Base-by-base conservation (phyloP, 169 alveolate species). In the Cyclospora cayetanensis region DNA sequence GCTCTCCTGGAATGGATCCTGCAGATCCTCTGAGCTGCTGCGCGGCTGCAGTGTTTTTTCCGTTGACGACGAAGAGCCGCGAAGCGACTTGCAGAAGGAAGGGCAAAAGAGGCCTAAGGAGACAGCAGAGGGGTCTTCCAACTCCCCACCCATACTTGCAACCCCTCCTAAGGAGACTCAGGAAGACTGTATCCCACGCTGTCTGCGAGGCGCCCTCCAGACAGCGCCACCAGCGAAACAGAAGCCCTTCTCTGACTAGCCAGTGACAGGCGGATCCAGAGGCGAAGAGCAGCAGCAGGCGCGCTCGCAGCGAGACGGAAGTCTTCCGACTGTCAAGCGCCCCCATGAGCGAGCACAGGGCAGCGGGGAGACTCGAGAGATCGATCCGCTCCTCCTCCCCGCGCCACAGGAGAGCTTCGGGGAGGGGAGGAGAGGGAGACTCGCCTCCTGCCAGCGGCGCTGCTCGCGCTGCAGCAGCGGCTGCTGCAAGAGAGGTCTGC, bases 81-180 rank as follows among this genome's bases (percentile, higher is more conserved):
- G 53, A 42, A 22, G 39, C 39, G 0, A 53, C n/a, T 22, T 83
- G 76, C 20, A 83, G 27, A 35, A 83, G 50, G 46, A 53, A 25
- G 25, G 91, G 91, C 46, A 85, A 83, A 3, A 43, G 50, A 22
- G 84, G 91, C 25, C 84, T 74, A 29, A 85, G 68, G 18, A 4
- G 2, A 42, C 65, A 52, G 27, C 42, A 22, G 34, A 85, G 50
- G 37, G 91, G 91, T 37, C 22, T 74, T 11, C 84, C 91, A 20
- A 76, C 60, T 5, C 84, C 91, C 91, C 91, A 85, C 29, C 91
- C 91, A 34, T 0, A 35, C 72, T 85, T 85, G 76, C 50, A 20
- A 9, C 80, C 91, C 34, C 84, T 52, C 66, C 12, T 50, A 25
- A 85, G 72, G 9, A 37, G 43, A 3, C 20, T 53, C 46, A 41